These are phyloP conservation scores for Coelastrella sp. DNA, from an alignment of 139 green algal genomes.

Conservation along the genomic window DNA sequence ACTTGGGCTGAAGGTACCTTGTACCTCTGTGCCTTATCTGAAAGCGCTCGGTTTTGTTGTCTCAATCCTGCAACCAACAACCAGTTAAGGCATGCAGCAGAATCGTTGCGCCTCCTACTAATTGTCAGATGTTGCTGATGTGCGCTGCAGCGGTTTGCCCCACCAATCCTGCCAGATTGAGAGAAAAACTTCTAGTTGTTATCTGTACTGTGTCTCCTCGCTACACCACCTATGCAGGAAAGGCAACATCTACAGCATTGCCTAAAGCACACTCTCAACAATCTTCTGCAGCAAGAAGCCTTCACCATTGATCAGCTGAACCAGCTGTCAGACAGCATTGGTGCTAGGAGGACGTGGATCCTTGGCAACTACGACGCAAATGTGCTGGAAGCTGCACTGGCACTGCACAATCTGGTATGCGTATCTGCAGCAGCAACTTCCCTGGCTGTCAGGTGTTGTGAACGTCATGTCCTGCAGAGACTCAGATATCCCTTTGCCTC, in stretches of 20 bases:
- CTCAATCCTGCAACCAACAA: no score
- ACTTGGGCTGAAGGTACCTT: no score
- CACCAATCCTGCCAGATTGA: no score
- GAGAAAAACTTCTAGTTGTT: no score
- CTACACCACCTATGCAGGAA: constrained; percentile 50
- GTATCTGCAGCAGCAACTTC: not conserved
- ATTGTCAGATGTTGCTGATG: no score
- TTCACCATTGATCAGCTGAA: constrained; percentile 45
- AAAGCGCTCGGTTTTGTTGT: no score
- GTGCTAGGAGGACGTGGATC: constrained; percentile 44
- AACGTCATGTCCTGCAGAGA: not conserved
- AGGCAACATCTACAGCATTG: constrained; percentile 61
- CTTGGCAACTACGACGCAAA: constrained; percentile 68
- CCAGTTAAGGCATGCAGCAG: no score
- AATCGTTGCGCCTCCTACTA: no score
- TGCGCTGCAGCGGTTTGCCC: no score
- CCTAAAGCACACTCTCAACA: constrained; percentile 66
- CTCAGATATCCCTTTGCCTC: not conserved
- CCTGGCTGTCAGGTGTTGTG: not conserved
- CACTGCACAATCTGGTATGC: constrained; percentile 9
- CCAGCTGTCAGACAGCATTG: constrained; percentile 46
- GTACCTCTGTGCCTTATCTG: no score
- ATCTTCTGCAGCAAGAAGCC: constrained; percentile 54
- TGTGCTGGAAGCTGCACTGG: constrained; percentile 56
- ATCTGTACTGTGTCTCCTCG: no score